Evolutionary conservation across 345 rosid species (phyloP).

Genomic region (Dovyalis caffra): DNA sequence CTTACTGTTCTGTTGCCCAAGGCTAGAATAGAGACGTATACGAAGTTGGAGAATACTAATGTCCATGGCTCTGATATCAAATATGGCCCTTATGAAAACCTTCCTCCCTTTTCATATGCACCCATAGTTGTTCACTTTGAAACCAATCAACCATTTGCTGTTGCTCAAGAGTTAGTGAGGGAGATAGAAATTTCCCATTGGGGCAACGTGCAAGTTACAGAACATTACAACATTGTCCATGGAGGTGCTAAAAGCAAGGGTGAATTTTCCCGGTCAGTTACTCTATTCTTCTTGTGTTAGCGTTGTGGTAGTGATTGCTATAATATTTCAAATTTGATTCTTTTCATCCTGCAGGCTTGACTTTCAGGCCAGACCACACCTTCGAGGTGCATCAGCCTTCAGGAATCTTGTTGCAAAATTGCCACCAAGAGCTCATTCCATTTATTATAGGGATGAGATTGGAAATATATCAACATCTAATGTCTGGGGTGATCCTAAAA

Average conservation of each 20-base stretch:
- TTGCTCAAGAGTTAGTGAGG: constrained; percentile 69
- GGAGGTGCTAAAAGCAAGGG: constrained; percentile 87
- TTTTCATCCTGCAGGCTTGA: constrained; percentile 55
- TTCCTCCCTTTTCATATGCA: constrained; percentile 56
- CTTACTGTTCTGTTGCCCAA: constrained; percentile 68
- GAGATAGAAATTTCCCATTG: constrained; percentile 97
- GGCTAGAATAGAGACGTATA: constrained; percentile 72
- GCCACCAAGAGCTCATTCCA: constrained; percentile 94
- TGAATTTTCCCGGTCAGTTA: constrained; percentile 77
- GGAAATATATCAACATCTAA: constrained; percentile 98
- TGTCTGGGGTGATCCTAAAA: constrained; percentile 70
- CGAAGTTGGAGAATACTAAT: constrained; percentile 68
- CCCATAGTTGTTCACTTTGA: constrained; percentile 86
- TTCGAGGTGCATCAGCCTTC: constrained; percentile 73
- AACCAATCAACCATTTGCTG: constrained; percentile 77
- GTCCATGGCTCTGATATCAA: constrained; percentile 71
- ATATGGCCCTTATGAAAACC: constrained; percentile 82
- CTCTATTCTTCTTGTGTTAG: neutral
- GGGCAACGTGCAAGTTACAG: constrained; percentile 91
- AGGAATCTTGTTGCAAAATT: constrained; percentile 67
- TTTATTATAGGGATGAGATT: constrained; percentile 89
- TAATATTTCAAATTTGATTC: constrained; percentile 6
- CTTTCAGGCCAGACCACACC: constrained; percentile 67
- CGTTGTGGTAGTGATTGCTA: neutral
- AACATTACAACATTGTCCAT: constrained; percentile 72